Percentiles rank a stretch among this genome's conserved stretches.
phyloP scores from a whole-genome alignment of 768 basidiomycete genomes.

The Leucocoprinus leucothites region DNA sequence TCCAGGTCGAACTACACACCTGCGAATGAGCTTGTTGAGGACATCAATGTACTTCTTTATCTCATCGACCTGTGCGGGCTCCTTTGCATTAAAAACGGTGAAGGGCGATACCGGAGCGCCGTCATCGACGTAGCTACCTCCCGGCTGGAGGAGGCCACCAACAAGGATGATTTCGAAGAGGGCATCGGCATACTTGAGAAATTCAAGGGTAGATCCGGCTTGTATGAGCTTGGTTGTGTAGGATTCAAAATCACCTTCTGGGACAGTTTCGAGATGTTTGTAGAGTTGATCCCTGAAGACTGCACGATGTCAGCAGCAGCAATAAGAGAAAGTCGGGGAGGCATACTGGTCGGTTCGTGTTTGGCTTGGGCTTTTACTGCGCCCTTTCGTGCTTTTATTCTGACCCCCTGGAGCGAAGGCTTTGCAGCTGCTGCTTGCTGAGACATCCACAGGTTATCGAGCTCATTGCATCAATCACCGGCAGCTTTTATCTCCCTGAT shows the following conservation, averaged over 20 bases:
- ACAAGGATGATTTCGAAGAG: constrained; percentile 96
- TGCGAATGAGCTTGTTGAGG: constrained; percentile 92
- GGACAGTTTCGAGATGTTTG: constrained; percentile 84
- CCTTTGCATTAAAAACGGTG: constrained; percentile 79
- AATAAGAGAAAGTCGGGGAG: constrained; percentile 7
- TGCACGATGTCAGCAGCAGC: constrained; percentile 23
- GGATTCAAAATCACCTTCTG: constrained; percentile 76
- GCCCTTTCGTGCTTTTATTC: constrained; percentile 91
- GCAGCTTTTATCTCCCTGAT: neutral
- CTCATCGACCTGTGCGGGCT: constrained; percentile 78
- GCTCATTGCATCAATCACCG: neutral
- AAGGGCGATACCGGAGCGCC: constrained; percentile 84
- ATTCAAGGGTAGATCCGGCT: constrained; percentile 91
- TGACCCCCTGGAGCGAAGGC: constrained; percentile 90
- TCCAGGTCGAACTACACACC: constrained; percentile 41
- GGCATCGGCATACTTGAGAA: constrained; percentile 94
- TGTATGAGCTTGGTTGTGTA: constrained; percentile 82
- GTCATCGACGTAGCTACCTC: constrained; percentile 88
- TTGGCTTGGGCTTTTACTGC: constrained; percentile 90
- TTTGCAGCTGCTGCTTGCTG: constrained; percentile 79
- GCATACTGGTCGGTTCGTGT: constrained; percentile 79
- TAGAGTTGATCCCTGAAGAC: constrained; percentile 93
- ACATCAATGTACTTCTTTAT: constrained; percentile 94
- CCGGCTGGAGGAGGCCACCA: constrained; percentile 95
- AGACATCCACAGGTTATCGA: constrained; percentile 75